phyloP scores from a whole-genome alignment of 768 basidiomycete genomes.

The Phylloporus rhodoxanthus region DNA sequence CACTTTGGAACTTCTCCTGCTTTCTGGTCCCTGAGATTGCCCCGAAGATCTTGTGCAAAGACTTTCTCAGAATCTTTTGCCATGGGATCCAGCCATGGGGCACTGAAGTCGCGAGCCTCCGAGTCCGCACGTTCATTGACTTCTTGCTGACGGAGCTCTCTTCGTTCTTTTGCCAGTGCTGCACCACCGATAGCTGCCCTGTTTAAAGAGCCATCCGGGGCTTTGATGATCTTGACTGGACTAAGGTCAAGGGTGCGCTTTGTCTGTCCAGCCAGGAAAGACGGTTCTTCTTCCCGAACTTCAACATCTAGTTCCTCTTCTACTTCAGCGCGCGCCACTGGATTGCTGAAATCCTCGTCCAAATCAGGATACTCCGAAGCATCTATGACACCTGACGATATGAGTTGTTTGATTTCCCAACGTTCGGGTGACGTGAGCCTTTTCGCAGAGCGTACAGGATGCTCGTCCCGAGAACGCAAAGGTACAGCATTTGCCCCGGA shows the following conservation, averaged over 20 bases:
- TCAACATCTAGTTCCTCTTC: slow-evolving; percentile 98
- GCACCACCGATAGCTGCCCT: slow-evolving; percentile 92
- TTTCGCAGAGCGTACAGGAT: slow-evolving; percentile 68
- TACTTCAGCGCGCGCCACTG: slow-evolving; percentile 73
- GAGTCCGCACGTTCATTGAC: slow-evolving; percentile 92
- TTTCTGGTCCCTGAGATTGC: slow-evolving; percentile 75
- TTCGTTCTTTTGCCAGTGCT: slow-evolving; percentile 88
- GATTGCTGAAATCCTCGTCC: slow-evolving; percentile 78
- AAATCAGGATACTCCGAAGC: slow-evolving; percentile 93
- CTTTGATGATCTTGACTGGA: slow-evolving; percentile 97
- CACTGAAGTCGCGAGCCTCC: slow-evolving; percentile 88
- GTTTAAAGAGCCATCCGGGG: slow-evolving; percentile 95
- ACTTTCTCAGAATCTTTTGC: slow-evolving; percentile 77
- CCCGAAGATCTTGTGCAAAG: slow-evolving; percentile 90
- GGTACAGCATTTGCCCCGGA: slow-evolving; percentile 88
- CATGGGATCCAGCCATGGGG: slow-evolving; percentile 99
- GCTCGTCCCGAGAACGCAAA: slow-evolving; percentile 49
- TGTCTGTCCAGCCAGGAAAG: slow-evolving; percentile 94
- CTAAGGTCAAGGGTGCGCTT: slow-evolving; percentile 92
- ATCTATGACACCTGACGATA: slow-evolving; percentile 87
- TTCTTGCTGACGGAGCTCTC: slow-evolving; percentile 92
- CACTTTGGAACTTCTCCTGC: slow-evolving; percentile 80
- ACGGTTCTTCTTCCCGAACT: slow-evolving; percentile 92
- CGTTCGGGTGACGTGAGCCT: slow-evolving; percentile 93
- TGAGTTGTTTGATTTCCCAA: slow-evolving; percentile 99